These are phyloP conservation scores for Hsuehochloa calcarea DNA, from an alignment of 176 grass and related monocot genomes.

Conservation along the genomic window DNA sequence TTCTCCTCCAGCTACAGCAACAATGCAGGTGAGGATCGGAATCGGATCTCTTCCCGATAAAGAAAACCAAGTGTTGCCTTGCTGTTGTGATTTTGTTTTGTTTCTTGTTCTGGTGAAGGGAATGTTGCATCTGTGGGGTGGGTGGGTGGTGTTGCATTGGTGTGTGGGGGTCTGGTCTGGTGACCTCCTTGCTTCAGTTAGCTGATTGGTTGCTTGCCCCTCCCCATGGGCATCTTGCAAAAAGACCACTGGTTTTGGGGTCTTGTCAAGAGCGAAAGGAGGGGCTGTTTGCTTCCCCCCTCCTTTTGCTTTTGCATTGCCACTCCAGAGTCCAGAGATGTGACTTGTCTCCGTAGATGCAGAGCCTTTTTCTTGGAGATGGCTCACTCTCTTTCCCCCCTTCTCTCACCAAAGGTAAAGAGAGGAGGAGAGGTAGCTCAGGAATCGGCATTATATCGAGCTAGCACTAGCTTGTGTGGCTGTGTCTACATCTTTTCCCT, in stretches of 20 bases:
- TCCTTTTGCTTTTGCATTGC: slow-evolving; percentile 44
- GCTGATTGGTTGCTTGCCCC: slow-evolving; percentile 21
- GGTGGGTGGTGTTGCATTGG: not conserved
- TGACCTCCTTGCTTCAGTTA: not conserved
- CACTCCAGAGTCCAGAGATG: slow-evolving; percentile 12
- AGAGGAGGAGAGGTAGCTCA: not conserved
- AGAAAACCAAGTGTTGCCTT: not conserved
- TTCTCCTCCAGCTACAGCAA: slow-evolving; percentile 39
- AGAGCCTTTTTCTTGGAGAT: slow-evolving; percentile 29
- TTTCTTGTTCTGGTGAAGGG: not conserved
- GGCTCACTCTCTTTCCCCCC: slow-evolving; percentile 6
- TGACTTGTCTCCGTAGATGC: slow-evolving; percentile 47
- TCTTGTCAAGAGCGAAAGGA: slow-evolving; percentile 62
- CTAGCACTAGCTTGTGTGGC: not conserved
- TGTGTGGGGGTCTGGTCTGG: not conserved
- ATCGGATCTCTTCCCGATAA: no score
- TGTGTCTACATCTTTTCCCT: not conserved
- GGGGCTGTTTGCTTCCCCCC: slow-evolving; percentile 22
- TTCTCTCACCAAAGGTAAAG: slow-evolving; percentile 29
- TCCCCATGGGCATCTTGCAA: slow-evolving; percentile 32
- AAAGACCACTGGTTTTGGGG: slow-evolving; percentile 35
- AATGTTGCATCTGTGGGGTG: slow-evolving; percentile 40
- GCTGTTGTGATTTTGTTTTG: not conserved
- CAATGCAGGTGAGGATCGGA: not conserved
- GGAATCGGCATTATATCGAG: not conserved